Conservation (phyloP, 106 monocot species). For the Dendrobium huoshanense region DNA sequence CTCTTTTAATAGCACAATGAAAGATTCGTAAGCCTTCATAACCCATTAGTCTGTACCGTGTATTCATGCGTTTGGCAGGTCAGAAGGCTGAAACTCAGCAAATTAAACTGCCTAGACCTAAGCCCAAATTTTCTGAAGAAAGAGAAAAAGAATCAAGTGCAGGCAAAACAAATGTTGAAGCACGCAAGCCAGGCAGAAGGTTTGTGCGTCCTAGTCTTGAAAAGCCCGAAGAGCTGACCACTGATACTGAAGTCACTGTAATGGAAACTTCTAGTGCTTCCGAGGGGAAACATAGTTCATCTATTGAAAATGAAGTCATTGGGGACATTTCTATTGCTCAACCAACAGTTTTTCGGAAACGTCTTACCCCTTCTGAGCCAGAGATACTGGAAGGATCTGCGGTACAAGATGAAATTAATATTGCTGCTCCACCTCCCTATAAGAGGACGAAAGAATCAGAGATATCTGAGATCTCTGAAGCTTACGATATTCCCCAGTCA, state of each 20-base stretch:
- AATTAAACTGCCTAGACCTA: conserved; percentile 13
- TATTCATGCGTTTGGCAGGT: conserved; percentile 37
- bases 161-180: conserved; percentile 40
- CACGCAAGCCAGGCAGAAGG: conserved; percentile 50
- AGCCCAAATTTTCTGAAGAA: conserved; percentile 36
- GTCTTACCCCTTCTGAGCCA: conserved; percentile 21
- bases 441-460: conserved; percentile 47
- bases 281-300: conserved; percentile 33
- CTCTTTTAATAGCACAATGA: background rate
- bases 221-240: conserved; percentile 36
- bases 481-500: conserved; percentile 8
- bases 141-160: conserved; percentile 24
- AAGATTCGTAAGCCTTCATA: background rate
- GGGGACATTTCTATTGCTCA: conserved; percentile 2
- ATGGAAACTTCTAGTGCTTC: conserved; percentile 16
- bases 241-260: conserved; percentile 39
- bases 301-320: conserved; percentile 24
- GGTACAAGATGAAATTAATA: conserved; percentile 25
- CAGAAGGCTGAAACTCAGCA: conserved; percentile 28
- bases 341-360: conserved; percentile 26
- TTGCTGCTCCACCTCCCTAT: conserved; percentile 23
- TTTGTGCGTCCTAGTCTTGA: conserved; percentile 75
- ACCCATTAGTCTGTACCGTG: background rate
- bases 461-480: conserved; percentile 19
- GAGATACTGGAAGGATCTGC: conserved; percentile 25